Evolutionary conservation across 352 stramenopile genomes (phyloP).

Genomic region (Nothophytophthora sp.): DNA sequence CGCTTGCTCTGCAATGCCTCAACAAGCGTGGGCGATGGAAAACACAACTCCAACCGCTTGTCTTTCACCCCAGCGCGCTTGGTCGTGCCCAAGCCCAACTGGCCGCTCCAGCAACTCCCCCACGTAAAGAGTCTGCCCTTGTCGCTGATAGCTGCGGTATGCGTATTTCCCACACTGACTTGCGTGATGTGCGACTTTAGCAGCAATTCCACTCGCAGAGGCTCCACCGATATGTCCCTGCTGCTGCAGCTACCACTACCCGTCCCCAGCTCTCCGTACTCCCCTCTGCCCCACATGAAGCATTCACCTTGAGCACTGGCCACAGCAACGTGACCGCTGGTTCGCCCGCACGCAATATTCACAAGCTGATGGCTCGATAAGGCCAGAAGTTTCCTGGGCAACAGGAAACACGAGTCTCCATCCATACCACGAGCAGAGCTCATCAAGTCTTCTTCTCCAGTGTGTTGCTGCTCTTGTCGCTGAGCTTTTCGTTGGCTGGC

Average conservation of each 20-base stretch:
- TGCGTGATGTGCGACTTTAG: conserved; percentile 14
- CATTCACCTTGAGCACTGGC: conserved; percentile 34
- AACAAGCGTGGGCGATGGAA: conserved; percentile 64
- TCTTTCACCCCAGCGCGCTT: conserved; percentile 60
- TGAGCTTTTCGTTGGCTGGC: not conserved
- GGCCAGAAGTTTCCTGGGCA: conserved; percentile 37
- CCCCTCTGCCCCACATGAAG: conserved; percentile 61
- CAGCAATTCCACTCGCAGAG: conserved; percentile 4
- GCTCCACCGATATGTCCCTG: conserved; percentile 8
- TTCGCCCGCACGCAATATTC: conserved; percentile 44
- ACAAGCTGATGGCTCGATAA: conserved; percentile 24
- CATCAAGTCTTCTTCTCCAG: not conserved
- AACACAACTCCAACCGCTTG: conserved; percentile 51
- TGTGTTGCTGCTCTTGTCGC: conserved; percentile 8
- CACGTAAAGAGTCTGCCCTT: conserved; percentile 58
- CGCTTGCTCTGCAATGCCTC: conserved; percentile 37
- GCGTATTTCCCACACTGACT: conserved; percentile 67
- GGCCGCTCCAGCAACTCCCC: conserved; percentile 71
- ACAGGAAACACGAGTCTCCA: conserved; percentile 43
- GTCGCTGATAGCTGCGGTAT: conserved; percentile 52
- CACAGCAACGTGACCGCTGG: conserved; percentile 50
- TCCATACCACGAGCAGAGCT: not conserved
- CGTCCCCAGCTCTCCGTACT: conserved; percentile 62
- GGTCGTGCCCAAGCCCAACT: conserved; percentile 59
- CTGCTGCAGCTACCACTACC: conserved; percentile 13